A percentile compares a stretch with the other conserved stretches of the same genome.
phyloP scores from a whole-genome alignment of 441 rosid species.

The Corymbia calophylla region DNA sequence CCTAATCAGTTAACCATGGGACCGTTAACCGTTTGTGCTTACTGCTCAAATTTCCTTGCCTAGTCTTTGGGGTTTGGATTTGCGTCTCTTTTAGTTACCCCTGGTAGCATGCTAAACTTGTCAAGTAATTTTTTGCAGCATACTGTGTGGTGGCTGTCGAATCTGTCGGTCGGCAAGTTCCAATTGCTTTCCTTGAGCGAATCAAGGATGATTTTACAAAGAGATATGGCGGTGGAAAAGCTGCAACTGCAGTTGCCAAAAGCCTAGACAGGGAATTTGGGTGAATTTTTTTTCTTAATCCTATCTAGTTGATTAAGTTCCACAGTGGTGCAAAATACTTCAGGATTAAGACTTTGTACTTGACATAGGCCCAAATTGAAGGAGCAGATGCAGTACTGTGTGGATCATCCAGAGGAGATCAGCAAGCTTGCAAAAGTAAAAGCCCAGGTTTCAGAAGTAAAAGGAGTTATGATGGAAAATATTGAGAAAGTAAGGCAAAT shows the following conservation, averaged over 20 bases:
- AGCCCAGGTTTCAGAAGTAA: conserved; percentile 83
- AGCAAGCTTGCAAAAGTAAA: conserved; percentile 74
- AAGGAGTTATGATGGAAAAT: conserved; percentile 87
- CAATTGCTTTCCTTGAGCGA: conserved; percentile 15
- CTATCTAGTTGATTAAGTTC: background rate
- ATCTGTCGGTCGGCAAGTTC: conserved; percentile 8
- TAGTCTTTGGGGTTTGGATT: background rate
- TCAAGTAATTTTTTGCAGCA: background rate
- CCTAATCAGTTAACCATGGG: background rate
- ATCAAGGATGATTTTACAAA: conserved; percentile 12
- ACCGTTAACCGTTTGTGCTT: background rate
- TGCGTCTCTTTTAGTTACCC: background rate
- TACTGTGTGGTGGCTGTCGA: conserved; percentile 14
- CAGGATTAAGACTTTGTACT: background rate
- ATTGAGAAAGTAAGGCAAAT: conserved; percentile 51
- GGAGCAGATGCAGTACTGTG: conserved; percentile 79
- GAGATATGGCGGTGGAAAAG: conserved; percentile 14
- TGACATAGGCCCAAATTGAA: conserved; percentile 53
- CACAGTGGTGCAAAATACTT: background rate
- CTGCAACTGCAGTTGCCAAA: conserved; percentile 9
- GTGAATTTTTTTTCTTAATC: background rate
- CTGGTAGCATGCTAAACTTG: background rate
- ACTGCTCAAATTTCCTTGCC: background rate
- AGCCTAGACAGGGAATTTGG: conserved; percentile 9
- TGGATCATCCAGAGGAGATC: conserved; percentile 70